Evolutionary conservation across 768 basidiomycete species (phyloP).

Genomic region (Mycena haematopus): DNA sequence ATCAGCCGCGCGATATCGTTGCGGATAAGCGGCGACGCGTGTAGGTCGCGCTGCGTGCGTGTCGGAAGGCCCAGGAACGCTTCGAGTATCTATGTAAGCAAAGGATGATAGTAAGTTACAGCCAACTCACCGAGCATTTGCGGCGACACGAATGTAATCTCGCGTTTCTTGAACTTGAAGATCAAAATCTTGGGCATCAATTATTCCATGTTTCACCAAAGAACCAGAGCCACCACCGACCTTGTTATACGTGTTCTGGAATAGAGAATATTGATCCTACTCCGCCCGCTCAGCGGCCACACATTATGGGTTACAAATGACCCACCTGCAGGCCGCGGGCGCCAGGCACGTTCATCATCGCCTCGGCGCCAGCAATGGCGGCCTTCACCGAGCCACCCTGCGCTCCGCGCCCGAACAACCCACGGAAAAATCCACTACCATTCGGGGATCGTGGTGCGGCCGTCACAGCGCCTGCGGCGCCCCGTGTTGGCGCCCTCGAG

Average conservation of each 20-base stretch:
- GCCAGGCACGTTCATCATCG: conserved; percentile 22
- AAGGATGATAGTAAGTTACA: background rate
- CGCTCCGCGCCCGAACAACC: conserved; percentile 23
- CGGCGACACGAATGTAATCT: conserved; percentile 30
- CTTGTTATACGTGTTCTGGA: conserved; percentile 30
- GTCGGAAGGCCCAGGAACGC: conserved; percentile 25
- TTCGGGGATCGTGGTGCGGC: background rate
- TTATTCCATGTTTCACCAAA: background rate
- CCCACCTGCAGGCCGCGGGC: conserved; percentile 17
- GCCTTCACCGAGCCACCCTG: background rate
- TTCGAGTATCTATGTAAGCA: background rate
- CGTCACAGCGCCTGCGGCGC: conserved; percentile 11
- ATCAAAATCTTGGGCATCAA: conserved; percentile 16
- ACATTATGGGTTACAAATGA: background rate
- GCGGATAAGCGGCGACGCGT: conserved; percentile 24
- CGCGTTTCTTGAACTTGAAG: conserved; percentile 29
- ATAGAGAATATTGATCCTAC: conserved; percentile 27
- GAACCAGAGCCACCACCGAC: background rate
- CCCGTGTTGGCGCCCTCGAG: background rate
- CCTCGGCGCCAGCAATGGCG: conserved; percentile 28
- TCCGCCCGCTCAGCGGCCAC: background rate
- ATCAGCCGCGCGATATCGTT: conserved; percentile 20
- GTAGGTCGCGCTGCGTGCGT: conserved; percentile 22
- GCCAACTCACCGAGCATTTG: conserved; percentile 23
- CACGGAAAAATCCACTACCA: conserved; percentile 23